Percentiles rank a stretch among this genome's conserved stretches.
Conservation (phyloP, 78 protist genomes). For the Blattamonas nauphoetae region DNA sequence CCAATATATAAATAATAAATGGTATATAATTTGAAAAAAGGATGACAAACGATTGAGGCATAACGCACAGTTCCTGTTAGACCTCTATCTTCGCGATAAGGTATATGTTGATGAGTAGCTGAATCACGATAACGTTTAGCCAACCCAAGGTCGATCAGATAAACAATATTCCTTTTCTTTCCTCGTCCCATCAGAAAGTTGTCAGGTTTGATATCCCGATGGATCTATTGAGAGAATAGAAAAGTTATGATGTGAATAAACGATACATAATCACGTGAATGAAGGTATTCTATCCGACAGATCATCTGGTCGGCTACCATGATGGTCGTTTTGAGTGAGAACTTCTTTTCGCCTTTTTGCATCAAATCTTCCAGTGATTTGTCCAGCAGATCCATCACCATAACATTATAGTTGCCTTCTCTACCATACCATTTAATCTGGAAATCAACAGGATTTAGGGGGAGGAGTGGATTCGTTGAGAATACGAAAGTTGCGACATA, state of each 20-base stretch:
- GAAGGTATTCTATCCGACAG: conserved; percentile 50
- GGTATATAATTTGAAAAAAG: not conserved
- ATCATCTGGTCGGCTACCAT: conserved; percentile 89
- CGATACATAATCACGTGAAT: conserved; percentile 68
- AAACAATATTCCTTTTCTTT: conserved; percentile 32
- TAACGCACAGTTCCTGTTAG: conserved; percentile 93
- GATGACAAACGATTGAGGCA: conserved; percentile 45
- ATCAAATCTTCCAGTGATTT: conserved; percentile 87
- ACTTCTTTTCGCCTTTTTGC: not conserved
- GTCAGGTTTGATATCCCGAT: conserved; percentile 59
- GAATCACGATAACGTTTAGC: conserved; percentile 87
- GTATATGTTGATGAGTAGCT: conserved; percentile 81
- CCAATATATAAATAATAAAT: not conserved
- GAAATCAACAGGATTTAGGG: not conserved
- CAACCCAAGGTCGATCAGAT: conserved; percentile 90
- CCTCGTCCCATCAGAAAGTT: conserved; percentile 88
- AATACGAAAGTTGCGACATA: not conserved
- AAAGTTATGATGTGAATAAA: not conserved
- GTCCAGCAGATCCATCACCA: conserved; percentile 91
- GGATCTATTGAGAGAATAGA: not conserved
- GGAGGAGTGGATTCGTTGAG: not conserved
- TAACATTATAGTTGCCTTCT: conserved; percentile 77
- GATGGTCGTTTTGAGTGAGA: conserved; percentile 73
- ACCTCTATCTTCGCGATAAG: conserved; percentile 83
- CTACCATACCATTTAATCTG: conserved; percentile 73